phyloP scores from a whole-genome alignment of 495 filamentous ascomycete species.

The Aspergillus sparsus region DNA sequence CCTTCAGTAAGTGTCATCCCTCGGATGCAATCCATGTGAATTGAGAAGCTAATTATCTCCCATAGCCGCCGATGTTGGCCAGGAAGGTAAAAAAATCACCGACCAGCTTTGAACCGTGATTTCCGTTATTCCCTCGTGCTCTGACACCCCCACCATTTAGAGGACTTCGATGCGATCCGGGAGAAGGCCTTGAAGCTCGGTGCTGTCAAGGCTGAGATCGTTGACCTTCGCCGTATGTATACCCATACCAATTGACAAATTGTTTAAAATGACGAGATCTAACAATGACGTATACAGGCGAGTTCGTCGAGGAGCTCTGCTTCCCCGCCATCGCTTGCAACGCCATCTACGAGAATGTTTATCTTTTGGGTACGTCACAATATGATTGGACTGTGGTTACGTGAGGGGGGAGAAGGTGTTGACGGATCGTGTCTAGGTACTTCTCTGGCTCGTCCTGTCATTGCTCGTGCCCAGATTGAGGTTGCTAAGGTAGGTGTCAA shows the following conservation, averaged over 20 bases:
- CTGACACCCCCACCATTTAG: constrained; percentile 29
- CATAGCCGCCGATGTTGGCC: constrained; percentile 63
- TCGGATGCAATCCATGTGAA: background rate
- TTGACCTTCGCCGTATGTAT: constrained; percentile 53
- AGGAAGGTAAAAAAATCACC: constrained; percentile 45
- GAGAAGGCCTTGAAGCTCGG: constrained; percentile 58
- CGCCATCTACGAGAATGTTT: constrained; percentile 81
- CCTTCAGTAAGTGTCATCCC: constrained; percentile 52
- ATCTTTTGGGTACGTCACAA: constrained; percentile 62
- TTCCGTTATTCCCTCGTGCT: constrained; percentile 13
- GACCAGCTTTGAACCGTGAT: background rate
- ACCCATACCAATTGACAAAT: background rate
- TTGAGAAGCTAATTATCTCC: constrained; percentile 31
- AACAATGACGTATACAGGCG: constrained; percentile 25
- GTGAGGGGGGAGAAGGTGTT: constrained; percentile 57
- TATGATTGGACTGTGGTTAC: constrained; percentile 1
- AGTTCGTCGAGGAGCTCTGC: constrained; percentile 85
- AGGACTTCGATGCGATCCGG: constrained; percentile 67
- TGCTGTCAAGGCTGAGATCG: constrained; percentile 47
- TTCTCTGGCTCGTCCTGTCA: constrained; percentile 82
- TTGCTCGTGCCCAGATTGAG: constrained; percentile 76
- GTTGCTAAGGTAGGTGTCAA: constrained; percentile 51
- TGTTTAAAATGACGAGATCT: background rate
- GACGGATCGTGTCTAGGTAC: constrained; percentile 58
- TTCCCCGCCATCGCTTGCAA: constrained; percentile 83